A percentile compares a stretch with the other conserved stretches of the same genome.
Evolutionary conservation across 768 basidiomycete species (phyloP).

Genomic region (Neoboletus brunneissimus): DNA sequence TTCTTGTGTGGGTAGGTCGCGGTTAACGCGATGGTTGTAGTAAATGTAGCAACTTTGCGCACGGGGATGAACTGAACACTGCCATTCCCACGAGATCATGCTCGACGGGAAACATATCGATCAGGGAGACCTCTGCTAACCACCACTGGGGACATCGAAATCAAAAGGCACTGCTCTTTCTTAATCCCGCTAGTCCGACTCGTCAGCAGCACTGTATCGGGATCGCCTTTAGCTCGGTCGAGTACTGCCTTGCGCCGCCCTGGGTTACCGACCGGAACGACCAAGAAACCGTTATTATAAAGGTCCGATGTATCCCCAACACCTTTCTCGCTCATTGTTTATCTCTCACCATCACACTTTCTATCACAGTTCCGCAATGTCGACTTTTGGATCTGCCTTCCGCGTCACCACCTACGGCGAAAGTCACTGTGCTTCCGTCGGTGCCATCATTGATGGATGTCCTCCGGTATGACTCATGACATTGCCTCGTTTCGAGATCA

Average conservation of each 20-base stretch:
- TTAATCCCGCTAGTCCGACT: neutral
- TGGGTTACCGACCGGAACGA: slow-evolving; percentile 1
- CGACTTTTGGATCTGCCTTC: slow-evolving; percentile 88
- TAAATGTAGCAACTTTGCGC: slow-evolving; percentile 1
- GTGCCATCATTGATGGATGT: slow-evolving; percentile 96
- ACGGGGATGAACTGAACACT: neutral
- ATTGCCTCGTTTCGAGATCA: slow-evolving; percentile 3
- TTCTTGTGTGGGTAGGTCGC: neutral
- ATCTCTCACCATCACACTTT: slow-evolving; percentile 15
- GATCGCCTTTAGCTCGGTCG: slow-evolving; percentile 18
- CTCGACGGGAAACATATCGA: neutral
- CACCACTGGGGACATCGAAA: neutral
- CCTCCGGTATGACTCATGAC: slow-evolving; percentile 68
- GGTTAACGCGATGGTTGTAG: slow-evolving; percentile 2
- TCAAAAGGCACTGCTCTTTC: slow-evolving; percentile 2
- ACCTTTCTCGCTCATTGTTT: neutral
- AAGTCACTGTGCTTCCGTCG: slow-evolving; percentile 95
- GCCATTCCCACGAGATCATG: slow-evolving; percentile 22
- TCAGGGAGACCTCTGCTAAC: neutral
- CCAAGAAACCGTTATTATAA: slow-evolving; percentile 21
- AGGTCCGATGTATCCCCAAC: slow-evolving; percentile 10
- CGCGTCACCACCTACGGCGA: slow-evolving; percentile 98
- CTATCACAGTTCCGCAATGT: slow-evolving; percentile 53
- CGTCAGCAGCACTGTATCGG: neutral
- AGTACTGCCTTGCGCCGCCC: slow-evolving; percentile 25